Base-by-base conservation (phyloP, 1,139 yeast genomes). In the Taiozyma sp. region DNA sequence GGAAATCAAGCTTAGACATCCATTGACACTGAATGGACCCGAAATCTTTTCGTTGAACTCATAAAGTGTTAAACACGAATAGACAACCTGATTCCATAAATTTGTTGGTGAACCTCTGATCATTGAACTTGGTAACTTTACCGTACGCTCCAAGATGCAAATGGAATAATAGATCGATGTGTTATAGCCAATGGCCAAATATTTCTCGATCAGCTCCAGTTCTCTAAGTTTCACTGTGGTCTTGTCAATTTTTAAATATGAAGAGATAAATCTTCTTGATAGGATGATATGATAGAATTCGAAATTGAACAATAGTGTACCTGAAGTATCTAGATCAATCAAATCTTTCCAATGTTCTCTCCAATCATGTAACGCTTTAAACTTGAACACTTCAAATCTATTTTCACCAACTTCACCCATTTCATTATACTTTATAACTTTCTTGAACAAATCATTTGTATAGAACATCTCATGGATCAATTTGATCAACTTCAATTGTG, bases 91-190 rank as follows among this genome's bases (percentile, higher is more conserved):
- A 55, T 76, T 72, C 48, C 78, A 63, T 5, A 79, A 72, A 48
- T 74, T 72, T 3, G 72, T 70, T 1, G 84, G 83, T 30, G 81
- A 74, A 1, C 82, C 83, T 56, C 73, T 74, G 2, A 80, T 73
- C 29, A 75, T 61, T 1, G 73, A 65, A 3, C 75, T 68, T 2
- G 78, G 73, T 16, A 79, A 61, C 28, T 69, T 63, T n/a, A 78
- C 59, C 53, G 78, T 71, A 27, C 72, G 70, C 16, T 70, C 67
- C 32, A 79, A 58, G 19, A 78, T 67, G 8, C 73, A 67, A 51
- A 74, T 70, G 3, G 80, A 70, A 51, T 72, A 69, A 19, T 70
- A 66, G 51, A 71, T 70, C 51, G 75, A 71, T 0, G 80, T 75
- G 46, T 66, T 64, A 48, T 69, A 59, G 3, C 71, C 70, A 43